These are phyloP conservation scores for Emmonsia crescens DNA, from an alignment of 2,329 filamentous ascomycete genomes.

Conservation along the genomic window DNA sequence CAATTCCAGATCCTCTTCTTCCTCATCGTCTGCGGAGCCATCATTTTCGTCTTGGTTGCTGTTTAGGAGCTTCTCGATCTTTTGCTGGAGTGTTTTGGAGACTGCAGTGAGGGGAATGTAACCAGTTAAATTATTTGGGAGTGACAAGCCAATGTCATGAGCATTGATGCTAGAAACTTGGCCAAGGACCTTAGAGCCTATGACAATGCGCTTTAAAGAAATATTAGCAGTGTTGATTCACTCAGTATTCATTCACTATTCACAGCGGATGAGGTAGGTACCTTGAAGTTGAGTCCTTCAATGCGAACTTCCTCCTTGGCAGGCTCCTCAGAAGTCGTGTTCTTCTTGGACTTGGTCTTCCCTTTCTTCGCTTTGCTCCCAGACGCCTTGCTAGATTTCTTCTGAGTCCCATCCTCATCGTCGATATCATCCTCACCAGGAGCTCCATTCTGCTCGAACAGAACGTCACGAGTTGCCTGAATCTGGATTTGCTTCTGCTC, in stretches of 20 bases:
- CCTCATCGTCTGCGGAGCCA: slow-evolving; percentile 29
- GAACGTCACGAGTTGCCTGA: slow-evolving; percentile 81
- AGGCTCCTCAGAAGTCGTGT: slow-evolving; percentile 39
- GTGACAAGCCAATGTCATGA: slow-evolving; percentile 65
- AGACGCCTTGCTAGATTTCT: slow-evolving; percentile 31
- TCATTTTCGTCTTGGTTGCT: slow-evolving; percentile 46
- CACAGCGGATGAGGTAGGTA: slow-evolving; percentile 32
- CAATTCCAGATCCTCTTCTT: slow-evolving; percentile 57
- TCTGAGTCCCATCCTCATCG: slow-evolving; percentile 18
- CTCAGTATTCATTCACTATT: neutral
- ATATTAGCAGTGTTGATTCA: slow-evolving; percentile 21
- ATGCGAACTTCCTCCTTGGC: slow-evolving; percentile 54
- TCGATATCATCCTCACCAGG: slow-evolving; percentile 25
- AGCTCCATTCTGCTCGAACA: slow-evolving; percentile 68
- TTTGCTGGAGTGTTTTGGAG: slow-evolving; percentile 65
- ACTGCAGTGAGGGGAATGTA: slow-evolving; percentile 88
- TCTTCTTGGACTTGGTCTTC: slow-evolving; percentile 43
- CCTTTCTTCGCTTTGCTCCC: slow-evolving; percentile 31
- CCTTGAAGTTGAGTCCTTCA: slow-evolving; percentile 83
- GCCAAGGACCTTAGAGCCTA: slow-evolving; percentile 78
- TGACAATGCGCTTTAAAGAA: slow-evolving; percentile 56
- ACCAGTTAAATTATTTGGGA: slow-evolving; percentile 88
- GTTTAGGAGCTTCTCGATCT: slow-evolving; percentile 57
- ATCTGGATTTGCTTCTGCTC: slow-evolving; percentile 95
- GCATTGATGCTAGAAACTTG: slow-evolving; percentile 72